phyloP scores from a whole-genome alignment of 768 basidiomycete species.

The Chalciporus pseudorubinellus region DNA sequence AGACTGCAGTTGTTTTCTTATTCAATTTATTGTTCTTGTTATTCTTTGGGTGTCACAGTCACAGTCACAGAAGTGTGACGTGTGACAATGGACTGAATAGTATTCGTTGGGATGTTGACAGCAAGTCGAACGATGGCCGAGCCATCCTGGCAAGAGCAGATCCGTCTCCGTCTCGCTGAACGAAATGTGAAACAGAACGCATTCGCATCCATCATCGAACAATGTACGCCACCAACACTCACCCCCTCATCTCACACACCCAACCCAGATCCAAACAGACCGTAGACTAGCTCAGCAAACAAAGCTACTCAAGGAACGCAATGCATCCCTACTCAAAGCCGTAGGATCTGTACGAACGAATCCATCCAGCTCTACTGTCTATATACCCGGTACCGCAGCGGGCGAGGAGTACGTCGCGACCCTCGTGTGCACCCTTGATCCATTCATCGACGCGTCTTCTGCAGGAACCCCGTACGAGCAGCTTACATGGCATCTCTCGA shows the following conservation, averaged over 20 bases:
- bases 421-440: not conserved
- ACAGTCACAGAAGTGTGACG: not conserved
- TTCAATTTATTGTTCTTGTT: too few species aligned
- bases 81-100: not conserved
- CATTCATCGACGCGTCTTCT: not conserved
- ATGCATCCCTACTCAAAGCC: constrained; percentile 82
- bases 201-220: constrained; percentile 84
- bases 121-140: constrained; percentile 58
- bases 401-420: constrained; percentile 63
- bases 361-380: constrained; percentile 60
- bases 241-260: constrained; percentile 6
- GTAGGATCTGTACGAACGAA: constrained; percentile 69
- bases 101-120: too few species aligned
- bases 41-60: not conserved
- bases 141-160: constrained; percentile 80
- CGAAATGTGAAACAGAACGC: constrained; percentile 81
- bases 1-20: too few species aligned
- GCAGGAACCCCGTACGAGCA: constrained; percentile 78
- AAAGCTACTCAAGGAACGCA: constrained; percentile 87
- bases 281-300: constrained; percentile 90
- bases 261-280: constrained; percentile 48
- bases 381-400: constrained; percentile 49
- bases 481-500: constrained; percentile 92
- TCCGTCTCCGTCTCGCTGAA: constrained; percentile 75
- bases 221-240: constrained; percentile 59